phyloP scores from a whole-genome alignment of 2,329 filamentous ascomycete species.

The Clonostachys rhizophaga region DNA sequence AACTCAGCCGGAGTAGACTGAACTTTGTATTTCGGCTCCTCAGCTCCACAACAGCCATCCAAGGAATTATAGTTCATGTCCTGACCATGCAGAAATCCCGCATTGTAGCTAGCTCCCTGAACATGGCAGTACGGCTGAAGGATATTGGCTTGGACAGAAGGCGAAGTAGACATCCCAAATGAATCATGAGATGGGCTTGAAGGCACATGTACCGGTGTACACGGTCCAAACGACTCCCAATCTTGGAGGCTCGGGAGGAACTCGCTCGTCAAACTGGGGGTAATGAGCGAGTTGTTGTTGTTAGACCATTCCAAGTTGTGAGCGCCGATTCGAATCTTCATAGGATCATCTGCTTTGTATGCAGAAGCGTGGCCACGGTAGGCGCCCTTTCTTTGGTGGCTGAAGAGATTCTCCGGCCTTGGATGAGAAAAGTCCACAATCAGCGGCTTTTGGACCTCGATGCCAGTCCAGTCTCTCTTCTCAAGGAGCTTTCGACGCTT shows the following conservation, averaged over 20 bases:
- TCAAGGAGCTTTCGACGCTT: slow-evolving; percentile 17
- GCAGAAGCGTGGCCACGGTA: too few relatives aligned
- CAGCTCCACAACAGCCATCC: too few relatives aligned
- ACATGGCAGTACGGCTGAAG: background rate
- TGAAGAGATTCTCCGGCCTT: background rate
- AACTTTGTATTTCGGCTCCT: background rate
- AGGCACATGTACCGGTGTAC: too few relatives aligned
- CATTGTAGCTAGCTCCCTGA: background rate
- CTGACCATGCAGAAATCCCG: background rate
- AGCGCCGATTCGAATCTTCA: background rate
- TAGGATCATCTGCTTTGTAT: background rate
- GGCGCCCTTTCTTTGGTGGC: background rate
- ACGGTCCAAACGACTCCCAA: too few relatives aligned
- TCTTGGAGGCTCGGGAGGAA: background rate
- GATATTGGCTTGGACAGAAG: background rate
- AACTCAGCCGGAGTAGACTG: background rate
- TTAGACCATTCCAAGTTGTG: background rate
- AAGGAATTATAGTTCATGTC: background rate
- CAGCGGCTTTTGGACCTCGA: slow-evolving; percentile 20
- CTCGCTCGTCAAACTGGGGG: background rate
- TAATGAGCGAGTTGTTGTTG: background rate
- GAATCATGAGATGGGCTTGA: too few relatives aligned
- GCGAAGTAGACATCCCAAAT: background rate
- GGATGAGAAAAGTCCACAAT: slow-evolving; percentile 6
- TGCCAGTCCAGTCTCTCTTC: slow-evolving; percentile 21